phyloP scores from a whole-genome alignment of 352 stramenopile species.

The Phytophthora idaei region DNA sequence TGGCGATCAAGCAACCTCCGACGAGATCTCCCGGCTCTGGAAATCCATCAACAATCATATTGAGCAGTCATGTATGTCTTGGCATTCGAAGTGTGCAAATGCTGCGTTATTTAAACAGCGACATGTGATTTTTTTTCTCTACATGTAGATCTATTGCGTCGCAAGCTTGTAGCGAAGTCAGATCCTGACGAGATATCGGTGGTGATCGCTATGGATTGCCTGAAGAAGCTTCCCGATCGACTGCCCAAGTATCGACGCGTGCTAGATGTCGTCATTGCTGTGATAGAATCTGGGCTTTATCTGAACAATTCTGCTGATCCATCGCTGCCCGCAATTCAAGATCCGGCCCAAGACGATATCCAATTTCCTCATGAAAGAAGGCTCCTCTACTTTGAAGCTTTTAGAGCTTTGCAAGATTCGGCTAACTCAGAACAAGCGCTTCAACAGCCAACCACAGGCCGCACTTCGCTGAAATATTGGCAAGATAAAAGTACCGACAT shows the following conservation, averaged over 20 bases:
- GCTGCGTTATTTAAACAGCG: not conserved
- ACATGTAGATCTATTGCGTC: conserved; percentile 42
- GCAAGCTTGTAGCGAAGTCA: conserved; percentile 46
- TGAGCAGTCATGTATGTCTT: conserved; percentile 65
- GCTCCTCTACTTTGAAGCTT: conserved; percentile 64
- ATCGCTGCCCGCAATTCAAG: not conserved
- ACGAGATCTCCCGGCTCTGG: conserved; percentile 64
- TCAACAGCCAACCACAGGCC: not conserved
- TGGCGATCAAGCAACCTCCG: conserved; percentile 38
- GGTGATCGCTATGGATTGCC: conserved; percentile 74
- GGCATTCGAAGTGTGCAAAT: not conserved
- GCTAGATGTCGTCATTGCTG: conserved; percentile 52
- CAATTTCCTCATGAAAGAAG: conserved; percentile 9
- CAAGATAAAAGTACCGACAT: conserved; percentile 21
- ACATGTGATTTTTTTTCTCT: not conserved
- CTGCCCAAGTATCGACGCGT: conserved; percentile 71
- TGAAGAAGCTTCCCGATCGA: conserved; percentile 57
- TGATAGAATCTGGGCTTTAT: conserved; percentile 63
- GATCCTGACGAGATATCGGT: conserved; percentile 60
- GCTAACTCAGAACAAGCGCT: conserved; percentile 5
- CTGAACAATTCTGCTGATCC: conserved; percentile 13
- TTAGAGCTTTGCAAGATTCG: conserved; percentile 18
- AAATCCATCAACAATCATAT: conserved; percentile 70
- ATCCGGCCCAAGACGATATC: conserved; percentile 14
- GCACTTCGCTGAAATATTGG: conserved; percentile 17